Conservation (phyloP, 768 basidiomycete species). For the Lentinula sp. region DNA sequence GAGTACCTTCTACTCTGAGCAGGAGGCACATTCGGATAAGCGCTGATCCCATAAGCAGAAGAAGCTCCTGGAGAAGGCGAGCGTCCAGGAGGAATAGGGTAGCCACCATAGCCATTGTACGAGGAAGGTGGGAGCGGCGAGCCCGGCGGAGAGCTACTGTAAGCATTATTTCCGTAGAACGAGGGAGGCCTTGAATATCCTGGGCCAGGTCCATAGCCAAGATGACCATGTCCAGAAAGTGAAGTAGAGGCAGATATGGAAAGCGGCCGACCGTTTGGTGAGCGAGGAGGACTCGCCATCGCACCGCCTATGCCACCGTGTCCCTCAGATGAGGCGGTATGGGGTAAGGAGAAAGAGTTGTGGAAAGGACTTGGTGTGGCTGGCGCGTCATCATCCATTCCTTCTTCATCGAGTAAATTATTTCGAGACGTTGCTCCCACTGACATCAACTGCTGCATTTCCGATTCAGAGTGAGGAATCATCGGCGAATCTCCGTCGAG, state of each 20-base stretch:
- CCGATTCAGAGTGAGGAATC: not conserved
- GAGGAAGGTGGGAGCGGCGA: not conserved
- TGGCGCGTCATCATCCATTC: not conserved
- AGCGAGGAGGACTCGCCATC: not conserved
- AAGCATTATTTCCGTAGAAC: not conserved
- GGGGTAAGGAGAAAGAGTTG: not conserved
- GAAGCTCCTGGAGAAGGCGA: not conserved
- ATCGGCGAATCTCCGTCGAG: not conserved
- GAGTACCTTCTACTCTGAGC: not conserved
- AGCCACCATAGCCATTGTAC: not conserved
- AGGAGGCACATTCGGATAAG: not conserved
- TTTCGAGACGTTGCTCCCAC: not conserved
- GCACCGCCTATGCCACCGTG: not conserved
- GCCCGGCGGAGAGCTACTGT: not conserved
- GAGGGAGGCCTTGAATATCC: not conserved
- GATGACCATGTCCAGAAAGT: not conserved
- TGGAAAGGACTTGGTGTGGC: not conserved
- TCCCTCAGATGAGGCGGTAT: not conserved
- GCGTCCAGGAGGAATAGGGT: not conserved
- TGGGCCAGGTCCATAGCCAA: not conserved
- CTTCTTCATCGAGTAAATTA: slow-evolving; percentile 3
- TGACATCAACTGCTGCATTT: not conserved
- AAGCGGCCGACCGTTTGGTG: not conserved
- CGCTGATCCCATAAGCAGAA: not conserved
- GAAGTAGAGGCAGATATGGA: not conserved